Conservation (phyloP, 176 grass and related monocot genomes). For the Hordeum vulgare region MorexV3_pseudomolecules_assembly NC_058519.1:19094045-19094544, state of each 20-base stretch:
- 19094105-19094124: background rate
- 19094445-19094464: background rate
- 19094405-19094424: background rate
- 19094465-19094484: background rate
- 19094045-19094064: background rate
- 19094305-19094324: background rate
- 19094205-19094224: no score
- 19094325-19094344: background rate
- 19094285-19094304: background rate
- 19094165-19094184: no score
- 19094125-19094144: background rate
- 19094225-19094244: no score
- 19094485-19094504: background rate
- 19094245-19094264: no score
- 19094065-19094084: background rate
- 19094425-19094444: background rate
- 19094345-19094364: background rate
- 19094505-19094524: background rate
- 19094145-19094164: background rate
- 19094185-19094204: no score
- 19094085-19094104: background rate
- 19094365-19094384: background rate
- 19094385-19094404: background rate
- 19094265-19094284: background rate
- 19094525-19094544: background rate